Percentiles rank a stretch among this genome's conserved stretches.
phyloP scores from a whole-genome alignment of 805 yeast genomes.

The Cyberlindnera meyerae region DNA sequence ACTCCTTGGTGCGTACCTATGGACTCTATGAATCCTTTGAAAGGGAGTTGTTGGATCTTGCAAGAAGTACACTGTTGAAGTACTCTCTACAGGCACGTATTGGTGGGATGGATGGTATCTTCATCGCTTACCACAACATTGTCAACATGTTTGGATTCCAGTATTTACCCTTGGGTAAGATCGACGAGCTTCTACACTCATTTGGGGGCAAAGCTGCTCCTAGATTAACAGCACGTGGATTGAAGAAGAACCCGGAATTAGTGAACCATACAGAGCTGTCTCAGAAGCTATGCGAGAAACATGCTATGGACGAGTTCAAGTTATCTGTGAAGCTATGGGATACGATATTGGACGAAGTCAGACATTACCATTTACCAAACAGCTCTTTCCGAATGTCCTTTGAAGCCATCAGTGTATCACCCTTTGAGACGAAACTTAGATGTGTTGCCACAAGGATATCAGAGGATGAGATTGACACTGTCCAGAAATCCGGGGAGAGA shows the following conservation, averaged over 20 bases:
- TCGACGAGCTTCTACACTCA: conserved; percentile 61
- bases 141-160: conserved; percentile 82
- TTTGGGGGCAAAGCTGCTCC: conserved; percentile 25
- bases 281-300: conserved; percentile 24
- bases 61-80: conserved; percentile 72
- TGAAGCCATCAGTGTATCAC: conserved; percentile 13
- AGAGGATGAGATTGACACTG: conserved; percentile 22
- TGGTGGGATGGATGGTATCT: conserved; percentile 96
- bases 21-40: conserved; percentile 81
- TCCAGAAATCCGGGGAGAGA: conserved; percentile 19
- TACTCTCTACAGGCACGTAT: conserved; percentile 89
- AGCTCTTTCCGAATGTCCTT: conserved; percentile 35
- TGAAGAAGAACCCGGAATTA: conserved; percentile 10
- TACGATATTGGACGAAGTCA: conserved; percentile 37
- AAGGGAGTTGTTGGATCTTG: conserved; percentile 71
- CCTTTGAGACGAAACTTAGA: conserved; percentile 27
- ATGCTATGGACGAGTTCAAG: conserved; percentile 69
- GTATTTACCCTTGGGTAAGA: conserved; percentile 68
- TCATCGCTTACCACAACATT: conserved; percentile 85
- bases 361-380: conserved; percentile 27
- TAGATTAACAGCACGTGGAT: conserved; percentile 3
- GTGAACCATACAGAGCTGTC: conserved; percentile 8
- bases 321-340: conserved; percentile 50
- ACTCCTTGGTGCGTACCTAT: conserved; percentile 54
- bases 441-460: conserved; percentile 32